A percentile compares a stretch with the other conserved stretches of the same genome.
These are phyloP conservation scores for Penicillium paxilli DNA, from an alignment of 495 filamentous ascomycete genomes.

Conservation along the genomic window DNA sequence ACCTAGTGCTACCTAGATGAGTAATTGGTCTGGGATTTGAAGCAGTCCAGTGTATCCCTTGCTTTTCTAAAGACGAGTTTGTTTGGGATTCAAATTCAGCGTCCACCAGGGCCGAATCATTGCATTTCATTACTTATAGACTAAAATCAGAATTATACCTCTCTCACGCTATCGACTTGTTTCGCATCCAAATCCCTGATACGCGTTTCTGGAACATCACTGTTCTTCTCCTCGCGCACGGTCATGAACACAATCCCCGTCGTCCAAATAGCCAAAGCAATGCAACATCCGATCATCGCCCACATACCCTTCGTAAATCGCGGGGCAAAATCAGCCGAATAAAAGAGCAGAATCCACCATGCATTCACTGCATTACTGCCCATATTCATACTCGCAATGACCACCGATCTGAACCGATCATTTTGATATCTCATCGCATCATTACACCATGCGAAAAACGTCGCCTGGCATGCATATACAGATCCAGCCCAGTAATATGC, in stretches of 20 bases:
- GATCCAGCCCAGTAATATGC: slow-evolving; percentile 56
- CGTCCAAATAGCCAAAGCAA: slow-evolving; percentile 53
- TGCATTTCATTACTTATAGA: too few species aligned
- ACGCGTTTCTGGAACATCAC: neutral
- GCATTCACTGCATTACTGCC: slow-evolving; percentile 56
- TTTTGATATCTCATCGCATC: slow-evolving; percentile 51
- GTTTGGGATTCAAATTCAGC: too few species aligned
- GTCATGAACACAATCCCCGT: slow-evolving; percentile 39
- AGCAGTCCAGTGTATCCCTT: too few species aligned
- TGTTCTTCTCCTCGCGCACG: slow-evolving; percentile 11
- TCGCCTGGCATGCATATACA: slow-evolving; percentile 58
- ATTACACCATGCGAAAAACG: slow-evolving; percentile 64
- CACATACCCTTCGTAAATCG: slow-evolving; percentile 60
- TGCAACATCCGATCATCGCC: slow-evolving; percentile 56
- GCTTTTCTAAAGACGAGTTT: too few species aligned
- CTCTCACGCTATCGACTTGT: neutral
- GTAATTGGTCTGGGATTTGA: too few species aligned
- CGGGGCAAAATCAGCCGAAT: slow-evolving; percentile 57
- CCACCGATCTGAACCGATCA: slow-evolving; percentile 45
- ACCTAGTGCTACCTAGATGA: too few species aligned
- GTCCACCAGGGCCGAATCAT: too few species aligned
- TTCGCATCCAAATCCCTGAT: neutral
- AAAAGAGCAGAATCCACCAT: slow-evolving; percentile 68
- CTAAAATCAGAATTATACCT: neutral
- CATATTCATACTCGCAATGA: slow-evolving; percentile 58